Evolutionary conservation across 805 yeast species (phyloP).

Genomic region (Vanderwaltozyma verrucispora): DNA sequence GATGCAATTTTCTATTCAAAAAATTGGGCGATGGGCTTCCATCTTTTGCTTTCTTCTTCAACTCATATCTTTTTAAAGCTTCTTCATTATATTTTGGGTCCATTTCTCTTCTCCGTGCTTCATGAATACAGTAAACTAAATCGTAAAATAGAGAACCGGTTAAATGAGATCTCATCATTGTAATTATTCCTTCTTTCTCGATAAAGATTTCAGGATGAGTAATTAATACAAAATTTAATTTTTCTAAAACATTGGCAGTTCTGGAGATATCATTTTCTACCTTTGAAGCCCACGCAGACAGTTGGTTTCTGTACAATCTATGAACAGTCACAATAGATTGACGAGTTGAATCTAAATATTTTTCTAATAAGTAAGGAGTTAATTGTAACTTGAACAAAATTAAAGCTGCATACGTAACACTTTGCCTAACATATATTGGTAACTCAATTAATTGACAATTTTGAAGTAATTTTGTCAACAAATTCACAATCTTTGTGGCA

Average conservation of each 20-base stretch:
- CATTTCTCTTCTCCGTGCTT: conserved; percentile 66
- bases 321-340: conserved; percentile 92
- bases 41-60: conserved; percentile 13
- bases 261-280: conserved; percentile 85
- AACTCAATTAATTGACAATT: conserved; percentile 63
- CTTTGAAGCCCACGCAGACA: conserved; percentile 78
- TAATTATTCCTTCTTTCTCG: conserved; percentile 62
- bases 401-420: conserved; percentile 73
- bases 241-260: conserved; percentile 84
- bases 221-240: conserved; percentile 73
- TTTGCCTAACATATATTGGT: conserved; percentile 79
- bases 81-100: conserved; percentile 30
- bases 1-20: conserved; percentile 39
- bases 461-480: conserved; percentile 62
- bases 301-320: conserved; percentile 73
- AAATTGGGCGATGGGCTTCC: conserved; percentile 15
- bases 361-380: conserved; percentile 54
- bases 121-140: conserved; percentile 89
- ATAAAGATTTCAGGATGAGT: conserved; percentile 79
- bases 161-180: conserved; percentile 83
- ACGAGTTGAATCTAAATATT: conserved; percentile 77
- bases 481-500: conserved; percentile 73
- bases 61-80: conserved; percentile 28
- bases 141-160: conserved; percentile 89
- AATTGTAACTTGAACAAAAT: conserved; percentile 72